These are phyloP conservation scores for Collybia mongolica DNA, from an alignment of 768 basidiomycete genomes.

Conservation along the genomic window DNA sequence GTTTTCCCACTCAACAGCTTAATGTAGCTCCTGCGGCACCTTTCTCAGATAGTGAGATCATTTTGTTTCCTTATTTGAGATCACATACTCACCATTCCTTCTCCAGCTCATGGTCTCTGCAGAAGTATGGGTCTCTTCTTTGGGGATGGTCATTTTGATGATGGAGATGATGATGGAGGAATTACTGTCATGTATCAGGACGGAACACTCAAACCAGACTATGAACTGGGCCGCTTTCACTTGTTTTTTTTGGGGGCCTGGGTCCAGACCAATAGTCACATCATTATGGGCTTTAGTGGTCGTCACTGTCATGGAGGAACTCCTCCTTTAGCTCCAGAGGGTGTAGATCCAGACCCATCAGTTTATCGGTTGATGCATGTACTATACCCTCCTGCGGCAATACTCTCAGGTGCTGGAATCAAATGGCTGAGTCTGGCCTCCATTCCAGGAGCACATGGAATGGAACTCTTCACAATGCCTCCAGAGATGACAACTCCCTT, in stretches of 20 bases:
- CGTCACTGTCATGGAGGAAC: constrained; percentile 13
- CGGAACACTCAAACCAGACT: constrained; percentile 4
- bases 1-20: not conserved
- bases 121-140: constrained; percentile 11
- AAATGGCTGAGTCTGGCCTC: no score
- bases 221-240: constrained; percentile 15
- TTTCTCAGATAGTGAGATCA: no score
- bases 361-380: constrained; percentile 8
- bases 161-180: constrained; percentile 6
- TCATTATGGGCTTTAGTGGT: constrained; percentile 8
- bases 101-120: no score
- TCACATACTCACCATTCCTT: no score
- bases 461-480: not conserved
- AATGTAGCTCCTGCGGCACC: not conserved
- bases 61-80: no score
- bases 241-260: constrained; percentile 11
- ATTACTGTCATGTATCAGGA: constrained; percentile 7
- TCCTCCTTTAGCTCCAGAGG: constrained; percentile 7
- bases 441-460: not conserved
- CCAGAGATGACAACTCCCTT: constrained; percentile 8
- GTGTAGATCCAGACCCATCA: not conserved
- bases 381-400: constrained; percentile 12
- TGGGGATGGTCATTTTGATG: constrained; percentile 10
- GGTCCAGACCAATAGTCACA: constrained; percentile 1
- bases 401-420: constrained; percentile 8